Base-by-base conservation (phyloP, 202 grass and related monocot genomes). In the Hordeum pubiflorum region DNA sequence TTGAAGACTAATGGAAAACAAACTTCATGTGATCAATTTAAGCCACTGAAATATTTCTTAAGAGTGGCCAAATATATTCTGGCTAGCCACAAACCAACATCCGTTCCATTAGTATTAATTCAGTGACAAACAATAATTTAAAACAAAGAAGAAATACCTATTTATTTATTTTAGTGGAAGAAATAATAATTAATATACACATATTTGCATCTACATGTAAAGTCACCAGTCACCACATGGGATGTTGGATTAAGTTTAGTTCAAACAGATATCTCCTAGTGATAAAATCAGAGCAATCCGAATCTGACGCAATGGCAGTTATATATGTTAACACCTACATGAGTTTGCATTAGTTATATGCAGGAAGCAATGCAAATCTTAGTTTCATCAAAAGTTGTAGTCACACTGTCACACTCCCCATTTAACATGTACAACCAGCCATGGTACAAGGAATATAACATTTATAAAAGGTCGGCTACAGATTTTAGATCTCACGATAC, bases 1-100 rank as follows among this genome's bases (percentile, higher is more conserved):
- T 99, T 27, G 88, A 88, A 73, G 85, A 86, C 96, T 99, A 72
- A 68, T 43, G 17, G 81, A 77, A 86, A 17, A 41, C 24, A 75
- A 38, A 77, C 41, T 17, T 34, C 46, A 75, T 61, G 43, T 69
- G 20, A 62, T 76, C 43, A 90, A 86, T 78, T 52, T 57, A 17
- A 76, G 75, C 11, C 58, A 76, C 26, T 62, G 7, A 31, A 79
- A 77, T 40, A 86, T 75, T 68, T 37, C 14, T 29, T 59, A 63
- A 40, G 1, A 23, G 18, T 32, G 23, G 58, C 21, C 37, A 81
- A 18, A 36, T 17, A 24, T 21, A 80, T 48, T 36, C 27, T 36
- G 22, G 44, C 14, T 48, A 72, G 13, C 69, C 41, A 72, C 11
- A 12, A 41, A 43, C n/a, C 32, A 40, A 80, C 11, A 58, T 80